phyloP scores from a whole-genome alignment of 2,329 filamentous ascomycete genomes.

The Hymenoscyphus salicellus region DNA sequence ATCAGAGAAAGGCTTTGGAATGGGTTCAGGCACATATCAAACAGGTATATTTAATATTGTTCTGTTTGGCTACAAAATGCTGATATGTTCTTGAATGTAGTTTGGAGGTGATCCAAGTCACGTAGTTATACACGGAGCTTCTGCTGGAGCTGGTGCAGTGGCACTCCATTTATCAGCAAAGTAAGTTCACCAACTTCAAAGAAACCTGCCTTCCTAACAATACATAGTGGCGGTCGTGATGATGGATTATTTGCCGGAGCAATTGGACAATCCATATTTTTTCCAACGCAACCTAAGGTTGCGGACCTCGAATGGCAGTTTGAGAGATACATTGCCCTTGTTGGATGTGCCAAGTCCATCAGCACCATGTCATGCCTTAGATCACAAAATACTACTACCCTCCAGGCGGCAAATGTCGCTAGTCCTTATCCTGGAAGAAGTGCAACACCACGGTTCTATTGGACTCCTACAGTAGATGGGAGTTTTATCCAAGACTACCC shows the following conservation, averaged over 20 bases:
- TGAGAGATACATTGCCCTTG: conserved; percentile 36
- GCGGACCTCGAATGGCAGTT: conserved; percentile 43
- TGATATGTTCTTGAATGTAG: conserved; percentile 12
- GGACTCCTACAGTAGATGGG: conserved; percentile 43
- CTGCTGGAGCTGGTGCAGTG: conserved; percentile 47
- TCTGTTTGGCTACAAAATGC: neutral
- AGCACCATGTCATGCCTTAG: conserved; percentile 40
- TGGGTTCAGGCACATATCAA: conserved; percentile 62
- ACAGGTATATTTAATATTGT: conserved; percentile 37
- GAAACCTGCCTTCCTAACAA: neutral
- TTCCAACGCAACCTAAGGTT: conserved; percentile 40
- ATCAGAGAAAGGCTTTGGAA: conserved; percentile 57
- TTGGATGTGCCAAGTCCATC: conserved; percentile 33
- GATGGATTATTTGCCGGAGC: conserved; percentile 31
- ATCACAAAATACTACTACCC: conserved; percentile 36
- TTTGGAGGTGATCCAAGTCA: conserved; percentile 47
- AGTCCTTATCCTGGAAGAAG: conserved; percentile 39
- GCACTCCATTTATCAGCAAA: conserved; percentile 37
- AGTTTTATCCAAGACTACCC: conserved; percentile 42
- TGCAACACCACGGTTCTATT: conserved; percentile 39
- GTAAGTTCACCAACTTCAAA: conserved; percentile 10
- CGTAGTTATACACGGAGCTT: conserved; percentile 48
- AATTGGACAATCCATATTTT: conserved; percentile 38
- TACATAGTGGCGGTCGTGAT: conserved; percentile 28
- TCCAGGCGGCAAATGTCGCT: conserved; percentile 40